These are phyloP conservation scores for Isabelozyma pseudorhagii DNA, from an alignment of 805 yeast genomes.

Conservation along the genomic window DNA sequence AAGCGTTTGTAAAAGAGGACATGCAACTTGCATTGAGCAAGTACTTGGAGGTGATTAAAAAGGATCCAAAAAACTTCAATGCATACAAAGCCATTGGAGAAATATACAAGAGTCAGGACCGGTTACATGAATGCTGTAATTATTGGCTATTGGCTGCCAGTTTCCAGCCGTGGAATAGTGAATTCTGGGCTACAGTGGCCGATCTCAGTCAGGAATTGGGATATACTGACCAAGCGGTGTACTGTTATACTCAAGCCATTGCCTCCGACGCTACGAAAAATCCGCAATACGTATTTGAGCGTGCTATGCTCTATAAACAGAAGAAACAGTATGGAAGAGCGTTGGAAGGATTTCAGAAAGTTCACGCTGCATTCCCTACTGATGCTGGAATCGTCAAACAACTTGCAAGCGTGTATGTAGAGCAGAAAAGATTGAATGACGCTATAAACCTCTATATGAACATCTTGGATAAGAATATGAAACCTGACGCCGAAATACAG, in stretches of 20 bases:
- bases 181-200: slow-evolving; percentile 77
- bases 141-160: slow-evolving; percentile 83
- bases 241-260: slow-evolving; percentile 56
- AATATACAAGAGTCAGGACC: slow-evolving; percentile 66
- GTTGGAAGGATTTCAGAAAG: slow-evolving; percentile 63
- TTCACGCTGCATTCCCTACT: slow-evolving; percentile 53
- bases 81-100: slow-evolving; percentile 91
- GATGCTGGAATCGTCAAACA: slow-evolving; percentile 62
- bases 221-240: slow-evolving; percentile 71
- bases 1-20: slow-evolving; percentile 68
- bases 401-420: slow-evolving; percentile 48
- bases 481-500: slow-evolving; percentile 18
- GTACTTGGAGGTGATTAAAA: slow-evolving; percentile 68
- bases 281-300: slow-evolving; percentile 54
- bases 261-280: slow-evolving; percentile 13
- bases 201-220: slow-evolving; percentile 62
- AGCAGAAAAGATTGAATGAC: slow-evolving; percentile 61
- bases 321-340: slow-evolving; percentile 69
- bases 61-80: slow-evolving; percentile 72
- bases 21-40: slow-evolving; percentile 55
- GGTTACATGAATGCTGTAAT: slow-evolving; percentile 68
- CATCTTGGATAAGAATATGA: slow-evolving; percentile 58
- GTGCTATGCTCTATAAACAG: slow-evolving; percentile 67
- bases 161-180: slow-evolving; percentile 69
- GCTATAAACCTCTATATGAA: slow-evolving; percentile 70